Percentiles rank a stretch among this genome's conserved stretches.
Conservation (phyloP, 148 eudicot species). For the Amaranthus cruentus region DNA sequence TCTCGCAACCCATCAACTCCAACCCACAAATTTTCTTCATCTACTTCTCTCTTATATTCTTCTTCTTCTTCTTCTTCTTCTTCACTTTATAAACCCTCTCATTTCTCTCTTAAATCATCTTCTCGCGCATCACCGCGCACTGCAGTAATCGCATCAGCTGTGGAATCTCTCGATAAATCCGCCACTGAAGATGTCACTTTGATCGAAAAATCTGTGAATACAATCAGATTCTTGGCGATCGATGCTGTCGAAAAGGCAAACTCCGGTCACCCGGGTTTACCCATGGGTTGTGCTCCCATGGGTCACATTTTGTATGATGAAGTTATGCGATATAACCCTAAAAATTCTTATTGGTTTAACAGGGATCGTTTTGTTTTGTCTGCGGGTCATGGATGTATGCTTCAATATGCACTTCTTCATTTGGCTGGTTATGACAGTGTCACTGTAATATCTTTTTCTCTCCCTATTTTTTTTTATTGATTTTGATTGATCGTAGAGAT, state of each 20-base stretch:
- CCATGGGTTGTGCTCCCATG: conserved; percentile 99
- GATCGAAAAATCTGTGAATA: conserved; percentile 64
- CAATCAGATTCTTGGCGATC: conserved; percentile 75
- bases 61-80: conserved; percentile 35
- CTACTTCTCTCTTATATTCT: conserved; percentile 27
- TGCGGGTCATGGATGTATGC: conserved; percentile 96
- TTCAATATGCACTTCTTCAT: conserved; percentile 93
- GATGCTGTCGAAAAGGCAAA: conserved; percentile 99
- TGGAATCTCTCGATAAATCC: conserved; percentile 37
- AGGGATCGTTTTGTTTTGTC: conserved; percentile 89
- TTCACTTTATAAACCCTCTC: conserved; percentile 34
- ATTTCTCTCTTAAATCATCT: conserved; percentile 33
- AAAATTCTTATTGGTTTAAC: conserved; percentile 92
- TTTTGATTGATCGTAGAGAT: conserved; percentile 1
- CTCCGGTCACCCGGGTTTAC: conserved; percentile 95
- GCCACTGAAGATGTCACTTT: conserved; percentile 34
- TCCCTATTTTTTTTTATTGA: not conserved
- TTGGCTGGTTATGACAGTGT: conserved; percentile 93
- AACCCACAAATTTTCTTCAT: conserved; percentile 24
- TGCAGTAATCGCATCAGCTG: conserved; percentile 39
- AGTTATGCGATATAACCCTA: conserved; percentile 82
- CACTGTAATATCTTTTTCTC: conserved; percentile 32
- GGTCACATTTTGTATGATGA: conserved; percentile 91
- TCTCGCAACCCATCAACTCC: conserved; percentile 21
- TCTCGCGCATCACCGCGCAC: conserved; percentile 22